Evolutionary conservation across 345 rosid species (phyloP).

Genomic region (Hibiscus trionum): DNA sequence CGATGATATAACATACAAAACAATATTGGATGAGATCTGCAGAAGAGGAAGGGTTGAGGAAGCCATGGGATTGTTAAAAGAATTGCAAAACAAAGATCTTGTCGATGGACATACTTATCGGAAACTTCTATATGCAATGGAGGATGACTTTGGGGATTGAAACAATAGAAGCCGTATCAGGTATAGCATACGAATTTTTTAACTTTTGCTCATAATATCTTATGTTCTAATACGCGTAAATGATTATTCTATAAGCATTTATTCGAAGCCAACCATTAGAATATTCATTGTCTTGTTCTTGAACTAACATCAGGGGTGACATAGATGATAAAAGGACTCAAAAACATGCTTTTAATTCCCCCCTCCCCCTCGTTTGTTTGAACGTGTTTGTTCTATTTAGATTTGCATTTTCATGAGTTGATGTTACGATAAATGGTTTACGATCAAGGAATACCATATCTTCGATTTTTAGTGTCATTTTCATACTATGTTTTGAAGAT

Average conservation of each 20-base stretch:
- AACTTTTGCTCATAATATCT: background rate
- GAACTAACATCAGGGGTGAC: background rate
- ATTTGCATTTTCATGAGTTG: background rate
- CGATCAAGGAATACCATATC: background rate
- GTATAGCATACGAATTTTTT: background rate
- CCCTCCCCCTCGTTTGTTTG: background rate
- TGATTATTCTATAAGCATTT: background rate
- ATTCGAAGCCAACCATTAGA: background rate
- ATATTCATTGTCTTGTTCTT: background rate
- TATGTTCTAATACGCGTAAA: too few relatives aligned
- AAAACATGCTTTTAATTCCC: background rate
- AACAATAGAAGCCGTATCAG: slow-evolving; percentile 12
- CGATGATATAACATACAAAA: slow-evolving; percentile 63
- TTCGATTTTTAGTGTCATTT: background rate
- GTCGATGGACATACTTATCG: slow-evolving; percentile 46
- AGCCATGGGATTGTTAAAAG: slow-evolving; percentile 48
- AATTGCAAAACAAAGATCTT: slow-evolving; percentile 46
- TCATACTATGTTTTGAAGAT: background rate
- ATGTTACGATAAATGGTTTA: background rate
- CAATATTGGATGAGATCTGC: slow-evolving; percentile 70
- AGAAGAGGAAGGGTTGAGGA: slow-evolving; percentile 46
- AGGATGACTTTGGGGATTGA: slow-evolving; percentile 39
- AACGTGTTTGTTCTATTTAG: background rate
- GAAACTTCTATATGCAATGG: slow-evolving; percentile 57
- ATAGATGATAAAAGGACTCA: background rate